Base-by-base conservation (phyloP, 768 basidiomycete species). In the Exidia glandulosa region DNA sequence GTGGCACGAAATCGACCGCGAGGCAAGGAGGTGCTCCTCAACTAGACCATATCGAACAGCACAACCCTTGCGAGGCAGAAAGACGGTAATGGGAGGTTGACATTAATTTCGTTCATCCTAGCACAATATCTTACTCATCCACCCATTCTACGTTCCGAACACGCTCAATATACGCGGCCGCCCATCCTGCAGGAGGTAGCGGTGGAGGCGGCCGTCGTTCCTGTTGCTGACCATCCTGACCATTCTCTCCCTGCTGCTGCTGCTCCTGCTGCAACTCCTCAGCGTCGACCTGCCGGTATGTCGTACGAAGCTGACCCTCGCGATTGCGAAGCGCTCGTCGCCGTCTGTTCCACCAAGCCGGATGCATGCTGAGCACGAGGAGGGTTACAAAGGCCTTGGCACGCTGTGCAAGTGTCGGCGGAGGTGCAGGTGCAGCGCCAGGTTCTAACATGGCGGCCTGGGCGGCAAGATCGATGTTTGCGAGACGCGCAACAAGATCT, bases 321-420 rank as follows among this genome's bases (percentile, higher is more conserved):
- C 88, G 72, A 61, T 75, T 76, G 64, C 81, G 74, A 65, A 90
- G 77, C 14, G 77, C 78, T 25, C 68, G 72, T 56, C 87, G 74
- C 65, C 88, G 76, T 61, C 82, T 79, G 66, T 88, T 83, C 81
- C 87, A 88, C 41, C 87, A 75, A 37, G 86, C 87, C 3, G 88
- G 88, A 67, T 88, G 83, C 34, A 87, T 68, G 16, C 87, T 88
- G 32, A 80, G 73, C 31, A 83, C 34, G 45, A 88, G 71, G 33
- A 90, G 71, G 32, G 74, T 72, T 32, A 82, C 62, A 66, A 90
- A 88, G 9, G 80, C 78, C 48, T 70, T 68, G 27, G 72, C 59
- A 65, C 81, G 85, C 66, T 79, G 82, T 9, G 74, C 65, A 3
- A 85, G 29, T 59, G 27, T 72, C 69, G 10, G 85, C 19, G 64